Base-by-base conservation (phyloP, 2,329 filamentous ascomycete species). In the Xenoacremonium recifei region DNA sequence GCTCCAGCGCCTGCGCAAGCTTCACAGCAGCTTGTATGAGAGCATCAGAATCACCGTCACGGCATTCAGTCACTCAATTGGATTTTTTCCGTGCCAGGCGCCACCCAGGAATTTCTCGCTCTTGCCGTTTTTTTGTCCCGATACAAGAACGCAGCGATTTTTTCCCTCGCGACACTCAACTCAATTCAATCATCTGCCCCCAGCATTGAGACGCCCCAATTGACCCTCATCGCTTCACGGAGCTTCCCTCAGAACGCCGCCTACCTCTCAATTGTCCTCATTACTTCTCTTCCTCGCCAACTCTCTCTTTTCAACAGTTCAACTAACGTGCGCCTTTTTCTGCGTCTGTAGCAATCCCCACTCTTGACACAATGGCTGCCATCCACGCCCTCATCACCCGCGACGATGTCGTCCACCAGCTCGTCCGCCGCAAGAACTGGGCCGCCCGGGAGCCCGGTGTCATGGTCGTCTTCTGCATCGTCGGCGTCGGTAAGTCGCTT, bases 401-500 rank as follows among this genome's bases (percentile, higher is more conserved):
- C 55, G 62, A 67, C 54, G 53, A 58, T 44, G 63, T 61, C 53
- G 51, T 66, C 36, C 49, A 61, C 61, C 60, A 67, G 55, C 58
- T 71, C 35, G 57, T 52, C 51, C 70, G 68, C 66, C 68, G 69
- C 45, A 44, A 62, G 48, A 71, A 62, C 63, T 72, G 66, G 66
- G 57, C 69, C 38, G 44, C 58, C 21, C 48, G 54, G 42, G 62
- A 72, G 39, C 57, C 59, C 38, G 69, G 69, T 55, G 65, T 69
- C 50, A 60, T 71, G 46, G 61, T 69, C 39, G 69, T 72, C 51
- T 70, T 72, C 54, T 65, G 60, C 57, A 71, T 72, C 40, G 61
- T 71, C 49, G 65, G 63, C 44, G 39, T 69, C 37, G 66, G 66
- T 69, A 65, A 35, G 65, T 39, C n/a, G 17, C 17, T 13, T 21